Conservation (phyloP, 306 rosid species). For the Castanospermum australe region DNA sequence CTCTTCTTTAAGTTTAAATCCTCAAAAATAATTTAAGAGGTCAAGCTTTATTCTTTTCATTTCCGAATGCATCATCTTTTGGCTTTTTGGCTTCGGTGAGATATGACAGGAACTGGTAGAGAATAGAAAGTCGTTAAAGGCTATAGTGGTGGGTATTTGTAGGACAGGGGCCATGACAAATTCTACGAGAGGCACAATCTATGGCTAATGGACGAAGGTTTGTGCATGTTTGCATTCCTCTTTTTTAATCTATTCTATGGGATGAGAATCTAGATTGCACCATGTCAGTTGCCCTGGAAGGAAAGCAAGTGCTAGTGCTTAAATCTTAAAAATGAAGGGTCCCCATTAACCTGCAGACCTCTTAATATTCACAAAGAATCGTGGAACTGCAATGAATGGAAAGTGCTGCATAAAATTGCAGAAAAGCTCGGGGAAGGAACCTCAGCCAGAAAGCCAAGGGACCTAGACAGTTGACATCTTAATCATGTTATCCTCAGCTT, state of each 20-base stretch:
- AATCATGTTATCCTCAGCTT: slow-evolving; percentile 20
- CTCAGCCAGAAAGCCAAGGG: slow-evolving; percentile 14
- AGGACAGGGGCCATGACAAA: slow-evolving; percentile 15
- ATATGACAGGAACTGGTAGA: slow-evolving; percentile 6
- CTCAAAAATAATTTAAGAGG: not conserved
- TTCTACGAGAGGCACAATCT: slow-evolving; percentile 20
- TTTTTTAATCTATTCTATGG: not conserved
- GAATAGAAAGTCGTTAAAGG: not conserved
- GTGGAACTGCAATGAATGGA: slow-evolving; percentile 10
- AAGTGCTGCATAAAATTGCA: not conserved
- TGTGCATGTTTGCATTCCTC: not conserved
- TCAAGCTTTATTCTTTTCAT: slow-evolving; percentile 11
- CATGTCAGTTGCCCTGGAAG: not conserved
- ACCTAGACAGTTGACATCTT: slow-evolving; percentile 21
- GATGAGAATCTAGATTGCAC: slow-evolving; percentile 19
- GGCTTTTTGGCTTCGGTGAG: not conserved
- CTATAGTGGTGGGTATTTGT: slow-evolving; percentile 6
- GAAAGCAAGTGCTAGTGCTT: slow-evolving; percentile 22
- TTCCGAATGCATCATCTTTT: not conserved
- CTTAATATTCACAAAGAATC: slow-evolving; percentile 17
- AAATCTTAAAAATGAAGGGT: slow-evolving; percentile 34
- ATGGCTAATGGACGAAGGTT: slow-evolving; percentile 9
- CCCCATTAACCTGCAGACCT: slow-evolving; percentile 10
- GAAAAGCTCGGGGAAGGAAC: slow-evolving; percentile 27
- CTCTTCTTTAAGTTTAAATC: not conserved